phyloP scores from a whole-genome alignment of 2,329 filamentous ascomycete genomes.

The Neopestalotiopsis rosae region DNA sequence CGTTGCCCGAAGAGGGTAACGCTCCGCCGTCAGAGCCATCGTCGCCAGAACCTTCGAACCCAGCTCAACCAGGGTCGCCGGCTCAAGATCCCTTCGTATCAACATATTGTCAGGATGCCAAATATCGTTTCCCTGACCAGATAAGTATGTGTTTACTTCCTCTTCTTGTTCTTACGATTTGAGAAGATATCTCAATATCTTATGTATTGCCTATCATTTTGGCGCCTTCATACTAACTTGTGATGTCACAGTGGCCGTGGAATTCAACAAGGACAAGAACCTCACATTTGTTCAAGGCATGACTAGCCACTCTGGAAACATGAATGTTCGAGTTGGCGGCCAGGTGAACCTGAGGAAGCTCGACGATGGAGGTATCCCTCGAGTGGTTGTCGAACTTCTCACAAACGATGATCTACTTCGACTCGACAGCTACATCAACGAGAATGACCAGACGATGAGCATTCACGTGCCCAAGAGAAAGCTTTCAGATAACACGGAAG shows the following conservation, averaged over 20 bases:
- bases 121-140: slow-evolving; percentile 36
- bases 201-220: neutral
- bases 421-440: slow-evolving; percentile 39
- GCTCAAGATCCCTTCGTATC: slow-evolving; percentile 24
- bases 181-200: too few species aligned
- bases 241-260: slow-evolving; percentile 30
- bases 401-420: slow-evolving; percentile 50
- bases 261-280: slow-evolving; percentile 40
- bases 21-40: slow-evolving; percentile 13
- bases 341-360: slow-evolving; percentile 49
- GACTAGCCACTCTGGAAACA: slow-evolving; percentile 29
- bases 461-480: slow-evolving; percentile 45
- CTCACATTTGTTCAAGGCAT: slow-evolving; percentile 48
- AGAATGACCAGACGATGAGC: slow-evolving; percentile 42
- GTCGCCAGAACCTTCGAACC: neutral
- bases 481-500: slow-evolving; percentile 30
- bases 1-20: slow-evolving; percentile 8
- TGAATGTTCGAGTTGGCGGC: slow-evolving; percentile 47
- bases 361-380: slow-evolving; percentile 39
- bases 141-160: slow-evolving; percentile 19
- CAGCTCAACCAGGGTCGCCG: slow-evolving; percentile 16
- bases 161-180: too few species aligned
- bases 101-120: slow-evolving; percentile 28
- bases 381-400: slow-evolving; percentile 49
- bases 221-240: neutral